phyloP scores from a whole-genome alignment of 805 yeast species.

The Kazachstania bromeliacearum region DNA sequence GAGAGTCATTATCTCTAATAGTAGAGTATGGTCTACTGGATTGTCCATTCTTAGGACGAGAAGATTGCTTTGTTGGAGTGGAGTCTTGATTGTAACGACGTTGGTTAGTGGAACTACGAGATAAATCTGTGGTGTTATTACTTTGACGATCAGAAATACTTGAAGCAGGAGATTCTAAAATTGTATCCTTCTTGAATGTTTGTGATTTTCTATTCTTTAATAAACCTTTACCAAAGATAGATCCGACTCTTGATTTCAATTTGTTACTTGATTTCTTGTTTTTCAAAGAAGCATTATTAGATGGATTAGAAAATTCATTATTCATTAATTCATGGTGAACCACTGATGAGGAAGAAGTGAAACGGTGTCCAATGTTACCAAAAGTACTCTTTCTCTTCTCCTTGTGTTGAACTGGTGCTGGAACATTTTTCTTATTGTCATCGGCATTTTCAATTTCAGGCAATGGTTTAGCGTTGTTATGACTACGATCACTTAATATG shows the following conservation, averaged over 20 bases:
- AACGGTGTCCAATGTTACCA: constrained; percentile 20
- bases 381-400: constrained; percentile 22
- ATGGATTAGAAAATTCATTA: constrained; percentile 24
- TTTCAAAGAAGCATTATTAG: constrained; percentile 24
- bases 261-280: constrained; percentile 30
- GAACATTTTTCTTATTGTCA: not conserved
- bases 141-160: not conserved
- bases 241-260: constrained; percentile 63
- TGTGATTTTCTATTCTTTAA: constrained; percentile 28
- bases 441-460: not conserved
- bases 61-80: not conserved
- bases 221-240: constrained; percentile 60
- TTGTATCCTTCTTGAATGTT: constrained; percentile 5
- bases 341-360: constrained; percentile 24
- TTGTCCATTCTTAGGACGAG: not conserved
- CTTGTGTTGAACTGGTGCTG: constrained; percentile 4
- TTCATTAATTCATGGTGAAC: constrained; percentile 27
- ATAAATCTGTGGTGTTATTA: not conserved
- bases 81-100: not conserved
- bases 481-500: constrained; percentile 6
- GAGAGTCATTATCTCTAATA: not conserved
- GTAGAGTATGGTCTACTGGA: not conserved
- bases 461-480: not conserved
- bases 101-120: not conserved
- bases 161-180: constrained; percentile 5